A percentile compares a stretch with the other conserved stretches of the same genome.
Conservation (phyloP, 2,329 filamentous ascomycete genomes). For the Stachybotrys chlorohalonatus region DNA sequence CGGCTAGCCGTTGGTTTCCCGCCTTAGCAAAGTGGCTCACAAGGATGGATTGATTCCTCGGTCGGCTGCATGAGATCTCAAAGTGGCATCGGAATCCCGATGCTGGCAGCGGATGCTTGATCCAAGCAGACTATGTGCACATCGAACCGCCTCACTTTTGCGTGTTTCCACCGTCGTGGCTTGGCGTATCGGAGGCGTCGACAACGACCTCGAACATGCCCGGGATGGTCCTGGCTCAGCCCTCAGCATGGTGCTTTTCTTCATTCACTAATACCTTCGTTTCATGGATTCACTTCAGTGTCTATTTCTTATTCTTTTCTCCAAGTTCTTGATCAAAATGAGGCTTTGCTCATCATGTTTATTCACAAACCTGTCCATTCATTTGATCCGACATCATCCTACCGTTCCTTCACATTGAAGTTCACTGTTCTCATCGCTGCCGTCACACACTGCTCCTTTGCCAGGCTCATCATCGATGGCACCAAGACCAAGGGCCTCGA, state of each 20-base stretch:
- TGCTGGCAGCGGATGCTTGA: too few species aligned
- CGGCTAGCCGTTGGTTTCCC: too few species aligned
- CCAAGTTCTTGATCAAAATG: not conserved
- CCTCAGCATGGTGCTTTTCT: not conserved
- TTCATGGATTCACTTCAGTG: not conserved
- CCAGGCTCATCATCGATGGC: slow-evolving; percentile 12
- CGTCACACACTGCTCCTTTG: slow-evolving; percentile 17
- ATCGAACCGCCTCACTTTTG: too few species aligned
- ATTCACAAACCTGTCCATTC: not conserved
- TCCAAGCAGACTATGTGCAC: too few species aligned
- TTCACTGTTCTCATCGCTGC: slow-evolving; percentile 1
- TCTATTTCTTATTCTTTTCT: not conserved
- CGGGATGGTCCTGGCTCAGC: too few species aligned
- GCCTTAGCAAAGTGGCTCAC: too few species aligned
- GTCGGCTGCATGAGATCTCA: too few species aligned
- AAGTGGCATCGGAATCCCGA: too few species aligned
- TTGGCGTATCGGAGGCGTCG: too few species aligned
- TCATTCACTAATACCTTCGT: not conserved
- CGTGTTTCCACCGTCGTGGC: too few species aligned
- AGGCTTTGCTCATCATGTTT: not conserved
- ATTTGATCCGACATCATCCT: not conserved
- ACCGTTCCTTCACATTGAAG: slow-evolving; percentile 3
- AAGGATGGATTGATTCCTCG: too few species aligned
- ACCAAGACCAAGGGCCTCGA: slow-evolving; percentile 3
- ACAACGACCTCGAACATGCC: too few species aligned